phyloP scores from a whole-genome alignment of 352 stramenopile genomes.

The Phytophthora tentaculata region DNA sequence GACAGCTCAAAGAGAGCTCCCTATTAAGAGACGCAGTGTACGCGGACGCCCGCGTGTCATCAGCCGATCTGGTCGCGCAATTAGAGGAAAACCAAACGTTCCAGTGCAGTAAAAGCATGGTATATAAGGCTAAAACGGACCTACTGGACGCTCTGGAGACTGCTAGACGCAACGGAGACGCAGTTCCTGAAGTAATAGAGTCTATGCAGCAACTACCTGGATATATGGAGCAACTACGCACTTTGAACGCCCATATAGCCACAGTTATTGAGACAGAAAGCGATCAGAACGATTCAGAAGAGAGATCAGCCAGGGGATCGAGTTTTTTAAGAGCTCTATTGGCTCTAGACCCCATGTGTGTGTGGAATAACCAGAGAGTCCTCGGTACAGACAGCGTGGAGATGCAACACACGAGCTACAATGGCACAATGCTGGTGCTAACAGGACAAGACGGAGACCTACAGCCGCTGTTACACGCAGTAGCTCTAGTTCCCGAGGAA shows the following conservation, averaged over 20 bases:
- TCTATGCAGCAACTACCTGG: constrained; percentile 47
- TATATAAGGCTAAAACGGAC: constrained; percentile 67
- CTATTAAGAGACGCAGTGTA: constrained; percentile 53
- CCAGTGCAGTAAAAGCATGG: constrained; percentile 60
- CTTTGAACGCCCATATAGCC: constrained; percentile 44
- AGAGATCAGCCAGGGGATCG: background rate
- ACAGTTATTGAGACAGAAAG: constrained; percentile 39
- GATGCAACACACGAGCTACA: constrained; percentile 35
- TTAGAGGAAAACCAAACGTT: constrained; percentile 36
- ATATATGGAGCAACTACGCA: constrained; percentile 46
- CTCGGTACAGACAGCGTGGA: constrained; percentile 46
- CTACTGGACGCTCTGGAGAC: constrained; percentile 46
- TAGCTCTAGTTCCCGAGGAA: constrained; percentile 44
- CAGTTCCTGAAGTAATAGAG: constrained; percentile 11
- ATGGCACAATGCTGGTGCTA: constrained; percentile 43
- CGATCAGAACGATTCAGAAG: background rate
- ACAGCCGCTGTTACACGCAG: constrained; percentile 43
- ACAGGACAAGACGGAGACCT: constrained; percentile 49
- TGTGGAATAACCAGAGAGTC: constrained; percentile 51
- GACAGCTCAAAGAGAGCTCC: constrained; percentile 48
- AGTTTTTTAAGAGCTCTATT: constrained; percentile 44
- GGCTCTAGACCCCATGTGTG: constrained; percentile 45
- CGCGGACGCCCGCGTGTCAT: constrained; percentile 49
- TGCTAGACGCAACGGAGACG: constrained; percentile 18
- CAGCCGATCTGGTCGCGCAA: constrained; percentile 43